These are phyloP conservation scores for Coriolopsis trogii DNA, from an alignment of 1,284 basidiomycete species.

Conservation along the genomic window DNA sequence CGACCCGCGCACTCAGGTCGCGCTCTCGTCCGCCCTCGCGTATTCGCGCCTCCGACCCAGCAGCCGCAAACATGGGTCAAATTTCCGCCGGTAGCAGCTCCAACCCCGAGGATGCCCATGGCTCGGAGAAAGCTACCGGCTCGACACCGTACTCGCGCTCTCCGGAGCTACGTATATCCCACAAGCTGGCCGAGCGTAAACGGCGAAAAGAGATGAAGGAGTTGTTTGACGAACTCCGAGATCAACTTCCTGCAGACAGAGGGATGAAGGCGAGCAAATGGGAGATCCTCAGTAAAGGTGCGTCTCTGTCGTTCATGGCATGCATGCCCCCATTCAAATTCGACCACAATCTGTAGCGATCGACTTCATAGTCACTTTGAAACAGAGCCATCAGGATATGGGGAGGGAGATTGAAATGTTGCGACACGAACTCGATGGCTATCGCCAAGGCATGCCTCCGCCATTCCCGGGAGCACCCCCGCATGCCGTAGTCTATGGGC, in stretches of 20 bases:
- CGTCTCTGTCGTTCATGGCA: constrained; percentile 23
- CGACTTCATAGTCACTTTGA: constrained; percentile 82
- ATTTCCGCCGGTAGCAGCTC: constrained; percentile 41
- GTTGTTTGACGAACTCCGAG: constrained; percentile 91
- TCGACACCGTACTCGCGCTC: constrained; percentile 89
- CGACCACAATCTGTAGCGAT: constrained; percentile 60
- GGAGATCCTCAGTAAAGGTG: constrained; percentile 95
- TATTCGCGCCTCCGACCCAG: constrained; percentile 44
- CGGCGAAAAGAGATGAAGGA: constrained; percentile 98
- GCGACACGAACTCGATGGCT: constrained; percentile 71
- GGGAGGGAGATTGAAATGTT: constrained; percentile 76
- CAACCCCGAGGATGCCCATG: constrained; percentile 28
- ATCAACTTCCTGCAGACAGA: constrained; percentile 87
- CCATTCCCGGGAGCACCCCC: constrained; percentile 55
- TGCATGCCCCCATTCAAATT: too few species aligned
- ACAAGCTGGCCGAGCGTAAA: constrained; percentile 94
- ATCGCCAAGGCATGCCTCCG: constrained; percentile 57
- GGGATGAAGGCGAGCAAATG: constrained; percentile 96
- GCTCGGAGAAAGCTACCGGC: constrained; percentile 48
- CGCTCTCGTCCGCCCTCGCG: constrained; percentile 75
- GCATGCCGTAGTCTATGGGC: constrained; percentile 56
- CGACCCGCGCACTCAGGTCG: constrained; percentile 59
- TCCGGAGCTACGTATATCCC: constrained; percentile 89
- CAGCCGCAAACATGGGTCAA: constrained; percentile 37
- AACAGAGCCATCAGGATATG: constrained; percentile 77